These are phyloP conservation scores for Croton laevigatus DNA, from an alignment of 441 rosid species.

Conservation along the genomic window DNA sequence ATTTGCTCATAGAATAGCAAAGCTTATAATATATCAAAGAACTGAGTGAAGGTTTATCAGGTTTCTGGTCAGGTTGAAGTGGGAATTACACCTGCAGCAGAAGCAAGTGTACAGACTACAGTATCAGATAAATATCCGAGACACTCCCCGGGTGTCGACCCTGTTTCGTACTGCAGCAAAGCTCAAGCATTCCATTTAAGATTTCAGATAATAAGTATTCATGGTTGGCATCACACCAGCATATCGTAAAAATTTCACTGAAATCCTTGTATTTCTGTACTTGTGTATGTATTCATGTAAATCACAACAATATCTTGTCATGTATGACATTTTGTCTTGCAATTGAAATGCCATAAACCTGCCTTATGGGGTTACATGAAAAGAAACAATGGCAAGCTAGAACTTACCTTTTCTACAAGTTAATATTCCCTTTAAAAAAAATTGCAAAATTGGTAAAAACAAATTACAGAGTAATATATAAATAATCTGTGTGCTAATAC, in stretches of 20 bases:
- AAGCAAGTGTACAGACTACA: conserved; percentile 17
- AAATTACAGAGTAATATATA: not conserved
- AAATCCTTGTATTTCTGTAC: conserved; percentile 23
- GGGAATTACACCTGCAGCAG: conserved; percentile 16
- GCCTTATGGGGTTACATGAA: no score
- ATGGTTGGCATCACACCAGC: conserved; percentile 11
- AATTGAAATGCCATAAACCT: conserved; percentile 16
- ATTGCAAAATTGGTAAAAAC: not conserved
- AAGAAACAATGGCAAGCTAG: not conserved
- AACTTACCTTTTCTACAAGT: not conserved
- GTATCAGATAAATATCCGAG: conserved; percentile 13
- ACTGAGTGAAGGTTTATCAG: conserved; percentile 5
- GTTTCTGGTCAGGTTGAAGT: conserved; percentile 22
- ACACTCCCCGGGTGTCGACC: conserved; percentile 23
- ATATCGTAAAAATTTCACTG: conserved; percentile 3
- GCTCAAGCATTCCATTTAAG: conserved; percentile 8
- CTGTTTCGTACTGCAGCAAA: conserved; percentile 18
- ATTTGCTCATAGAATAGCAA: not conserved
- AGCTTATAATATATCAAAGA: no score
- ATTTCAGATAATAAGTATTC: conserved; percentile 21
- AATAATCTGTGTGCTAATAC: not conserved
- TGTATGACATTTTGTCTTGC: conserved; percentile 20
- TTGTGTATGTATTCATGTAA: conserved; percentile 15
- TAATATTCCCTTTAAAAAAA: not conserved
- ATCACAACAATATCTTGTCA: conserved; percentile 18